Evolutionary conservation across 164 flowering plant genomes (phyloP).

Genomic region (Litsea cubeba): DNA sequence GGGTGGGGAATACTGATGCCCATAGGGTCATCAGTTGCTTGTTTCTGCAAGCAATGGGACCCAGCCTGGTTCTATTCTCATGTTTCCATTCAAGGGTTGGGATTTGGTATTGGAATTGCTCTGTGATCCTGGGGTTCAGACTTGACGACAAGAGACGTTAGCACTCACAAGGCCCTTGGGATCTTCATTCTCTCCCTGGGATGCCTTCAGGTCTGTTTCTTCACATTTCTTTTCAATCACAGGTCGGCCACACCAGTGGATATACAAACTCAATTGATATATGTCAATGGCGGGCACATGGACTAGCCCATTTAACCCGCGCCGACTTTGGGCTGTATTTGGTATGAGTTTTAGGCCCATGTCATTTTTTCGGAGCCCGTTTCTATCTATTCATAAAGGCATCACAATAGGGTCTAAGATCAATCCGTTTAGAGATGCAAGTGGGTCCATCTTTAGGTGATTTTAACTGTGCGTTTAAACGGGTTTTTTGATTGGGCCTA

Average conservation of each 20-base stretch:
- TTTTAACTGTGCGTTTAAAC: no score
- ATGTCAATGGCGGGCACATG: slow-evolving; percentile 5
- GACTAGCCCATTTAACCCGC: neutral
- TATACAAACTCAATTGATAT: no score
- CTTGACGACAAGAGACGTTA: slow-evolving; percentile 35
- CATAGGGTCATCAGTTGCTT: slow-evolving; percentile 51
- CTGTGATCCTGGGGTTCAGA: slow-evolving; percentile 45
- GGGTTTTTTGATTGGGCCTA: neutral
- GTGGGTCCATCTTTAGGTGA: neutral
- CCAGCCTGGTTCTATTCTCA: slow-evolving; percentile 73
- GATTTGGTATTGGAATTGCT: slow-evolving; percentile 37
- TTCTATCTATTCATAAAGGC: no score
- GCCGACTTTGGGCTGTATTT: neutral
- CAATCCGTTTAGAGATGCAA: neutral
- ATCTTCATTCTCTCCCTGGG: slow-evolving; percentile 47
- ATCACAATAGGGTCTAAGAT: neutral
- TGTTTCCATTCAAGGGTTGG: slow-evolving; percentile 33
- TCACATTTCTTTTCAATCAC: neutral
- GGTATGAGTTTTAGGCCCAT: neutral
- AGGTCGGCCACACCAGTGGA: no score
- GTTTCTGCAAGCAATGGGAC: slow-evolving; percentile 46
- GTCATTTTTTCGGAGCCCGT: no score
- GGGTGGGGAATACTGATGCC: slow-evolving; percentile 64
- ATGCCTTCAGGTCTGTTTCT: slow-evolving; percentile 49
- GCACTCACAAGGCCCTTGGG: slow-evolving; percentile 53